phyloP scores from a whole-genome alignment of 331 rosid species.

The Saraca asoca region DNA sequence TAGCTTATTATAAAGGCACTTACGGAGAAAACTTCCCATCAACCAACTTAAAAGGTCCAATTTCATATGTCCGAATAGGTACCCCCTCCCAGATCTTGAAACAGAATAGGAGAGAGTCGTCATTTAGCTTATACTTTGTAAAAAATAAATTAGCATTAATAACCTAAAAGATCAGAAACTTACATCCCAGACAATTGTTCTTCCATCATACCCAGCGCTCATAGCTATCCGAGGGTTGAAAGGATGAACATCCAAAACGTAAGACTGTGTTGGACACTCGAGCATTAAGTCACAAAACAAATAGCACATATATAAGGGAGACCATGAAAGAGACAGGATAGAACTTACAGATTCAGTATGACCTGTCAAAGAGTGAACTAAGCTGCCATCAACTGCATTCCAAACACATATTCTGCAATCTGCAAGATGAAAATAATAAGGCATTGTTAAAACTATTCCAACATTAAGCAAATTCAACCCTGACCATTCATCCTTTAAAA shows the following conservation, averaged over 20 bases:
- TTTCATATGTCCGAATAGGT: constrained; percentile 66
- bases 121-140: constrained; percentile 21
- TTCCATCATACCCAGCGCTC: constrained; percentile 98
- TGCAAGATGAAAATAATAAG: constrained; percentile 38
- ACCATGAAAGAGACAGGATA: neutral
- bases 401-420: constrained; percentile 98
- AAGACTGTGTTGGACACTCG: constrained; percentile 60
- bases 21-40: constrained; percentile 97
- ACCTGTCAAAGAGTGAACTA: constrained; percentile 90
- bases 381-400: constrained; percentile 96
- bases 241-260: constrained; percentile 95
- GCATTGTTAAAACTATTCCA: neutral
- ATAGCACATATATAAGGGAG: neutral
- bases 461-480: constrained; percentile 21
- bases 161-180: constrained; percentile 40
- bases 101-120: constrained; percentile 36
- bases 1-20: constrained; percentile 41
- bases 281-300: constrained; percentile 38
- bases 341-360: constrained; percentile 75
- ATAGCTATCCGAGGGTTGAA: constrained; percentile 94
- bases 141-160: constrained; percentile 26
- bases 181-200: constrained; percentile 91
- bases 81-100: constrained; percentile 90
- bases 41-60: constrained; percentile 72
- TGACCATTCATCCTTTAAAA: constrained; percentile 13